Conservation (phyloP, 2,329 filamentous ascomycete genomes). For the Stromatinia cepivora region DNA sequence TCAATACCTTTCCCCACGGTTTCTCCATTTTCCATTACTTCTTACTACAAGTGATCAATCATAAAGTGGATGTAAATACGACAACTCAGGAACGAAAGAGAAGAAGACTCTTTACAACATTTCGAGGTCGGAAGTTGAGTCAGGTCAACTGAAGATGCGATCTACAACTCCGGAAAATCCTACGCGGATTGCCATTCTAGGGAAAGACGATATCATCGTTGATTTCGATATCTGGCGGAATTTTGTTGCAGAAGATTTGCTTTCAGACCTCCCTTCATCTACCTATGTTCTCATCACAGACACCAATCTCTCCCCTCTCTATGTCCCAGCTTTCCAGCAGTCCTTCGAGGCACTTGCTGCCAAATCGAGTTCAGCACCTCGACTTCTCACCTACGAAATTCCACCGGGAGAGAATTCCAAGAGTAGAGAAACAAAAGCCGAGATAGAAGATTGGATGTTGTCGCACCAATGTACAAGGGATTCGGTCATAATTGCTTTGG, state of each 20-base stretch:
- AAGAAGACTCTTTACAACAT: neutral
- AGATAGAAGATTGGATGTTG: constrained; percentile 97
- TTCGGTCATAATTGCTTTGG: constrained; percentile 90
- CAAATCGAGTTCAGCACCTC: constrained; percentile 49
- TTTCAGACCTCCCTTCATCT: constrained; percentile 74
- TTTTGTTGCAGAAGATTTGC: constrained; percentile 78
- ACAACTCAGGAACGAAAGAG: neutral
- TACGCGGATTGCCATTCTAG: constrained; percentile 74
- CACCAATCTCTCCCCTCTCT: constrained; percentile 81
- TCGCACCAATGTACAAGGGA: constrained; percentile 89
- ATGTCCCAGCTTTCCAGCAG: constrained; percentile 74
- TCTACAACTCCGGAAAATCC: constrained; percentile 41
- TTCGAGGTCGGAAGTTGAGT: neutral
- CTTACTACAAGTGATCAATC: neutral
- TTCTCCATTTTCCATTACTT: neutral
- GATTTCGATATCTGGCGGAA: constrained; percentile 87
- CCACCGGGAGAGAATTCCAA: constrained; percentile 93
- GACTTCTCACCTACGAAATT: constrained; percentile 82
- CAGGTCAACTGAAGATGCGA: constrained; percentile 31
- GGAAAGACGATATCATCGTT: constrained; percentile 86
- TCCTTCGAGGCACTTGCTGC: constrained; percentile 56
- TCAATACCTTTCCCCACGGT: neutral
- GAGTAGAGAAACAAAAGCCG: constrained; percentile 86
- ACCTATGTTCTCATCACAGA: constrained; percentile 98
- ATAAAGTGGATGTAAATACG: neutral